phyloP scores from a whole-genome alignment of 2,329 filamentous ascomycete species.

The Aspergillus sojae region DNA sequence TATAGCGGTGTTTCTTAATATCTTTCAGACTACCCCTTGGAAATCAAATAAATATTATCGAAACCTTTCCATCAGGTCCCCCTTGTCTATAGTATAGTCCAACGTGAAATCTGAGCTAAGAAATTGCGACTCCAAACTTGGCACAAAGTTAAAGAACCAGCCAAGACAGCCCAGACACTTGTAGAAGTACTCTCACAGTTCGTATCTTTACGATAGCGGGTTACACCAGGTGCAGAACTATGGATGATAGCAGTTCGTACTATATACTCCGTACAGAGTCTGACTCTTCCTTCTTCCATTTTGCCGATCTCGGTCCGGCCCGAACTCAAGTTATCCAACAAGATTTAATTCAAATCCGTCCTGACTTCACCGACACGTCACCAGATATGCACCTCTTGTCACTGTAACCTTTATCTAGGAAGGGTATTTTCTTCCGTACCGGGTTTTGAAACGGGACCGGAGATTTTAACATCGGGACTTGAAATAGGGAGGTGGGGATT shows the following conservation, averaged over 20 bases:
- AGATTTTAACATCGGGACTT: no score
- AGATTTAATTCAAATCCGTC: neutral
- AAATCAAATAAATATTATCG: neutral
- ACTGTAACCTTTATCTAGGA: neutral
- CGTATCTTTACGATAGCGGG: neutral
- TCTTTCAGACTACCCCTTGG: neutral
- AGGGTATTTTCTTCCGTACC: no score
- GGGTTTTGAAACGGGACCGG: no score
- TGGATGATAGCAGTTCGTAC: neutral
- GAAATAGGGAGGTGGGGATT: no score
- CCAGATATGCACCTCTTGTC: neutral
- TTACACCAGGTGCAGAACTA: neutral
- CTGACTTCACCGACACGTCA: slow-evolving; percentile 1
- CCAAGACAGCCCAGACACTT: neutral
- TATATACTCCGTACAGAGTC: neutral
- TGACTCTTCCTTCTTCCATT: neutral
- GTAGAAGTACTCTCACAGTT: neutral
- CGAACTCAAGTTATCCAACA: neutral
- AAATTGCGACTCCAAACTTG: neutral
- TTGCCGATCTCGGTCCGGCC: slow-evolving; percentile 3
- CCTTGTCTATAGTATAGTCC: neutral
- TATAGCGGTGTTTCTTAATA: neutral
- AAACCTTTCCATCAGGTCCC: neutral
- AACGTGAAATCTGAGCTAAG: neutral
- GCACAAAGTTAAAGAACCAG: neutral